Conservation (phyloP, 495 filamentous ascomycete genomes). For the Lepidopterella palustris region DNA sequence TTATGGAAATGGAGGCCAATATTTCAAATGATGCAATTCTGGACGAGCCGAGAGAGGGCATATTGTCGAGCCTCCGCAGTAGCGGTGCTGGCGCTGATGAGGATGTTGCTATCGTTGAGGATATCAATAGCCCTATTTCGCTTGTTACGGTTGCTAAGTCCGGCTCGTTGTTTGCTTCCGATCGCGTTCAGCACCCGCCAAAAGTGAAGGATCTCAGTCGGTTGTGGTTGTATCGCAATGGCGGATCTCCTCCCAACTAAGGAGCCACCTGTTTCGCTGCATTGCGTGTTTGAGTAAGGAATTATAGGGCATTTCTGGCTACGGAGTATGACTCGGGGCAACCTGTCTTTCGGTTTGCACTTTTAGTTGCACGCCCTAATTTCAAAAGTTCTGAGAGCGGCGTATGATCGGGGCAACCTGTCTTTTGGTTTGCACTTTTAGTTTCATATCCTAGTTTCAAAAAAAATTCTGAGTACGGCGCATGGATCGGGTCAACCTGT, state of each 20-base stretch:
- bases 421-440: too few species aligned
- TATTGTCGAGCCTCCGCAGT: conserved; percentile 6
- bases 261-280: neutral
- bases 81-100: conserved; percentile 1
- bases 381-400: too few species aligned
- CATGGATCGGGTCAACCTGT: too few species aligned
- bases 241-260: conserved; percentile 32
- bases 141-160: conserved; percentile 19
- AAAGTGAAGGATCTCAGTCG: conserved; percentile 65
- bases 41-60: conserved; percentile 10
- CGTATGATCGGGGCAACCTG: too few species aligned
- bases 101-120: conserved; percentile 15
- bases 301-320: too few species aligned
- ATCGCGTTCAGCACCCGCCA: conserved; percentile 17
- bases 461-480: too few species aligned
- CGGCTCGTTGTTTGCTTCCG: conserved; percentile 8
- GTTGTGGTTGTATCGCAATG: conserved; percentile 68
- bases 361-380: too few species aligned
- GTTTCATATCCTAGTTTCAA: too few species aligned
- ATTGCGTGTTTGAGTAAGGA: too few species aligned
- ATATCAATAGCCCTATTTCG: conserved; percentile 16
- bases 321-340: too few species aligned
- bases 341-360: too few species aligned
- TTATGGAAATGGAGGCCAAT: conserved; percentile 51
- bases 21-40: conserved; percentile 15